Percentiles rank a stretch among this genome's conserved stretches.
phyloP scores from a whole-genome alignment of 495 filamentous ascomycete species.

The Jackrogersella multiformis region DNA sequence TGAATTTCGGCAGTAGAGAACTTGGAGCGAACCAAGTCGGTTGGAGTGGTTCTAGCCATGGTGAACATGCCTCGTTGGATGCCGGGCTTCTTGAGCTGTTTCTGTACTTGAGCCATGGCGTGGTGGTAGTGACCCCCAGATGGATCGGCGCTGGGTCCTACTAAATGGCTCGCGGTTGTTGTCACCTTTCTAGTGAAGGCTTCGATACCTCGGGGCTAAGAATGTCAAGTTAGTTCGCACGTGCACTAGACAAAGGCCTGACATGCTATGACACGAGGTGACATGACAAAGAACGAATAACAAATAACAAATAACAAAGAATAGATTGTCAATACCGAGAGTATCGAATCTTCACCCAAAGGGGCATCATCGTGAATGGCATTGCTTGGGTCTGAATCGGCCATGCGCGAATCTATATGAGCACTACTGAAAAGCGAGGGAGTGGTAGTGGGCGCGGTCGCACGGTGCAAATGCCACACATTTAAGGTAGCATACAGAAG shows the following conservation, averaged over 20 bases:
- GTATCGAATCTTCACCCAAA: slow-evolving; percentile 59
- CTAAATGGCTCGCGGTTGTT: slow-evolving; percentile 89
- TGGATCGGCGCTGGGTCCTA: slow-evolving; percentile 72
- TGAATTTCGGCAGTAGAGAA: slow-evolving; percentile 93
- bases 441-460: slow-evolving; percentile 35
- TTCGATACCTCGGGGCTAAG: slow-evolving; percentile 85
- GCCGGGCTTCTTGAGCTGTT: slow-evolving; percentile 80
- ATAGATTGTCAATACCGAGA: slow-evolving; percentile 55
- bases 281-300: background rate
- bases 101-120: slow-evolving; percentile 90
- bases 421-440: slow-evolving; percentile 33
- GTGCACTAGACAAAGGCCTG: slow-evolving; percentile 15
- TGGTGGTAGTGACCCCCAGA: slow-evolving; percentile 75
- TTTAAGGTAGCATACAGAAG: slow-evolving; percentile 29
- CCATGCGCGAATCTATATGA: slow-evolving; percentile 57
- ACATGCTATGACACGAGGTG: no score
- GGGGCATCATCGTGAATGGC: slow-evolving; percentile 58
- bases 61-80: slow-evolving; percentile 91
- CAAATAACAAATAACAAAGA: background rate
- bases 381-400: slow-evolving; percentile 62
- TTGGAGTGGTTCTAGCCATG: slow-evolving; percentile 85
- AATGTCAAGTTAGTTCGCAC: slow-evolving; percentile 31
- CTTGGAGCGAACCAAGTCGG: slow-evolving; percentile 90
- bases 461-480: slow-evolving; percentile 40
- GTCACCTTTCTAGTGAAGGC: slow-evolving; percentile 95